Conservation (phyloP, 2,329 filamentous ascomycete genomes). For the Hymenoscyphus linearis region DNA sequence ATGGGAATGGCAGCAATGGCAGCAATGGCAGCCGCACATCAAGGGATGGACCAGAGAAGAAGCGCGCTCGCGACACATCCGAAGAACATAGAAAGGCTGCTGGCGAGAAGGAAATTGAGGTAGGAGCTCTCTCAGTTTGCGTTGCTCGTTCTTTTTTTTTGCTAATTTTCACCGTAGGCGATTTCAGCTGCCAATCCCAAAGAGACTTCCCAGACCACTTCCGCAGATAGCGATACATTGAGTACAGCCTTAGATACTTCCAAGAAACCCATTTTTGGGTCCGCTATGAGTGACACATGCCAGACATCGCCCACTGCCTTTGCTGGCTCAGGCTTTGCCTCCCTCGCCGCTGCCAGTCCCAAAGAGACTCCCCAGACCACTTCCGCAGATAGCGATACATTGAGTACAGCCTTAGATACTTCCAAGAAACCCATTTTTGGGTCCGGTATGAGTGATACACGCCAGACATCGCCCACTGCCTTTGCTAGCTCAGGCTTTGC, state of each 20-base stretch:
- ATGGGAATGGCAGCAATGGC: constrained; percentile 36
- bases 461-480: constrained; percentile 50
- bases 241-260: constrained; percentile 14
- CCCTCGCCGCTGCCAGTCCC: constrained; percentile 48
- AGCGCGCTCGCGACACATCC: constrained; percentile 50
- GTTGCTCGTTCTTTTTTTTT: not conserved
- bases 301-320: constrained; percentile 57
- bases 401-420: constrained; percentile 14
- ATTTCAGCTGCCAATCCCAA: constrained; percentile 5
- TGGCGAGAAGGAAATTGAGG: constrained; percentile 24
- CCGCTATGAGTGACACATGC: constrained; percentile 28
- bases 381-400: constrained; percentile 8
- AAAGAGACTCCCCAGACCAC: constrained; percentile 4
- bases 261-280: constrained; percentile 18
- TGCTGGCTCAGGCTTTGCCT: constrained; percentile 62
- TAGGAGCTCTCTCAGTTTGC: constrained; percentile 8
- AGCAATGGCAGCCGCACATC: constrained; percentile 23
- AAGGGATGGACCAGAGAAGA: constrained; percentile 59
- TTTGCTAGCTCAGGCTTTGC: constrained; percentile 67
- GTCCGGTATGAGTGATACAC: constrained; percentile 25
- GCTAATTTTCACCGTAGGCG: constrained; percentile 14
- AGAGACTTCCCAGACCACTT: constrained; percentile 5
- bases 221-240: constrained; percentile 8
- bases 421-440: constrained; percentile 19
- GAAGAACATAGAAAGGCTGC: constrained; percentile 27